These are phyloP conservation scores for Ballota nigra DNA, from an alignment of 257 asterid species.

Conservation along the genomic window DNA sequence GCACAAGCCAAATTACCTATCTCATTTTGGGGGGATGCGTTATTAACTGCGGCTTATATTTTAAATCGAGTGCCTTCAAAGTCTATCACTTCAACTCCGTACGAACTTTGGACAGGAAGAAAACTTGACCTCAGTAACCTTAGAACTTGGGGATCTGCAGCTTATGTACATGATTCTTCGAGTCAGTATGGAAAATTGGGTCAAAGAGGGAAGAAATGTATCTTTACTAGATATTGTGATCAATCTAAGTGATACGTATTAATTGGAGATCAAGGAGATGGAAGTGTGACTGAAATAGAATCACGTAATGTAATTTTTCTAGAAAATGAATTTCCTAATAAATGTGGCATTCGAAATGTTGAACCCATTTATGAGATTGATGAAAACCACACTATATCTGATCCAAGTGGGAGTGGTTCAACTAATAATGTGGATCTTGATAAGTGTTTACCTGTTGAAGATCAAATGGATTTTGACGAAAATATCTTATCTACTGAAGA, in stretches of 20 bases:
- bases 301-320: not conserved
- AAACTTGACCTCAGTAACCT: not conserved
- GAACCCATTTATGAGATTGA: not conserved
- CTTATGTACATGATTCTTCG: not conserved
- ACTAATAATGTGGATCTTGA: no score
- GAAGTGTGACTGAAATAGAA: not conserved
- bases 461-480: no score
- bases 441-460: no score
- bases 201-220: not conserved
- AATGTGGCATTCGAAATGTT: not conserved
- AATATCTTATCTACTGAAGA: no score
- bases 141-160: not conserved
- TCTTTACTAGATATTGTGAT: not conserved
- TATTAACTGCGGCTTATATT: not conserved
- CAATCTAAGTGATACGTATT: not conserved
- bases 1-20: not conserved
- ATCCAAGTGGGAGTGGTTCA: no score
- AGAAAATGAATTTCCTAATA: not conserved
- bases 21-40: not conserved
- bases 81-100: not conserved
- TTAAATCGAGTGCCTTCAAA: not conserved
- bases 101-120: not conserved
- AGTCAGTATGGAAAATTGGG: not conserved
- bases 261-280: not conserved
- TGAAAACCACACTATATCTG: not conserved